Conservation (phyloP, 768 basidiomycete species). For the Naganishia randhawae region DNA sequence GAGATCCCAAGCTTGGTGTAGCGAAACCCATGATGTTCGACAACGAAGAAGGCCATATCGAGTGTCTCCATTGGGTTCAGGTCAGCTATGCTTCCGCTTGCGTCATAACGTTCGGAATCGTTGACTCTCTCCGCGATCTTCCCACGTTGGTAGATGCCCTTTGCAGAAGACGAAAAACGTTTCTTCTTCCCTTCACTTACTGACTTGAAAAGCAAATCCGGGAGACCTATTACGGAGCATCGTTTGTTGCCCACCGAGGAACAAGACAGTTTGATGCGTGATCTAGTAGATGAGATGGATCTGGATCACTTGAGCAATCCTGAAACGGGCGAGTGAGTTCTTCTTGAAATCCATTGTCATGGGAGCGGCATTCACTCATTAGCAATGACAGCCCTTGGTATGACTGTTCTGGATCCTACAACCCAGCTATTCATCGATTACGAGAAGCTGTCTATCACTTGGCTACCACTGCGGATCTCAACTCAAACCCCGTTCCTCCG, state of each 20-base stretch:
- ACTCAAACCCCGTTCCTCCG: slow-evolving; percentile 69
- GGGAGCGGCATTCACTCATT: neutral
- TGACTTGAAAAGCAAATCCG: slow-evolving; percentile 67
- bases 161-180: slow-evolving; percentile 86
- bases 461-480: slow-evolving; percentile 72
- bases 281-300: slow-evolving; percentile 84
- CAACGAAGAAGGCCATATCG: slow-evolving; percentile 53
- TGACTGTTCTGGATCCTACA: slow-evolving; percentile 70
- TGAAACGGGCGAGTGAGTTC: slow-evolving; percentile 56
- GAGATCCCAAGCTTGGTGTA: slow-evolving; percentile 81
- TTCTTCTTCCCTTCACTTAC: slow-evolving; percentile 81
- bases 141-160: slow-evolving; percentile 68
- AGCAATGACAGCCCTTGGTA: slow-evolving; percentile 64
- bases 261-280: slow-evolving; percentile 63
- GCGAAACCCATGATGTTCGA: slow-evolving; percentile 65
- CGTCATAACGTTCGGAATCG: neutral
- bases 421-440: slow-evolving; percentile 81
- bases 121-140: neutral
- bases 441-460: slow-evolving; percentile 91
- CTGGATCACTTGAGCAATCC: slow-evolving; percentile 64
- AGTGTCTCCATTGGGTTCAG: slow-evolving; percentile 79
- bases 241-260: slow-evolving; percentile 46
- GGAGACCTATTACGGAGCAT: slow-evolving; percentile 69
- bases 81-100: slow-evolving; percentile 53
- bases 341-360: neutral